Evolutionary conservation across 805 yeast species (phyloP).

Genomic region (Candida stauntonica): DNA sequence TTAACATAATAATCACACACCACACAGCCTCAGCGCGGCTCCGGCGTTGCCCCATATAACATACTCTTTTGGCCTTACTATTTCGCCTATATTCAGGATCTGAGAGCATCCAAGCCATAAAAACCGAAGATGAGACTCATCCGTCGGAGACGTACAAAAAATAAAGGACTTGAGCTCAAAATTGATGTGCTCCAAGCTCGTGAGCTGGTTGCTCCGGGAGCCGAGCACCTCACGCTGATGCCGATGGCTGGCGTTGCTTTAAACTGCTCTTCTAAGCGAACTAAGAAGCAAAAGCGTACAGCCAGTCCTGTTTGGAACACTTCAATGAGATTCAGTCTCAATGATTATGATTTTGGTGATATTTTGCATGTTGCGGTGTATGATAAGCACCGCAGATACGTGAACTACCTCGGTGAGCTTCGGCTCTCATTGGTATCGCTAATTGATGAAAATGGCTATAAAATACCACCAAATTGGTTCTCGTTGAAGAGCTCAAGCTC

Average conservation of each 20-base stretch:
- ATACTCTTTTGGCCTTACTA: too few relatives aligned
- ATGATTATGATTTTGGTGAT: conserved; percentile 7
- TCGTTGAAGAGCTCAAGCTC: conserved; percentile 37
- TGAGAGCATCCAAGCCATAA: too few relatives aligned
- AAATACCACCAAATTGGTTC: conserved; percentile 37
- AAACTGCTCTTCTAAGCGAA: conserved; percentile 20
- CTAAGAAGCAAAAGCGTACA: conserved; percentile 20
- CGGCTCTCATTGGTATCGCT: conserved; percentile 22
- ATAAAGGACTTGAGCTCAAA: conserved; percentile 15
- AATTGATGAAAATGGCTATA: conserved; percentile 12
- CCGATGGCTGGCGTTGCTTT: conserved; percentile 26
- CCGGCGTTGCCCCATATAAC: too few relatives aligned
- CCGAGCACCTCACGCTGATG: conserved; percentile 4
- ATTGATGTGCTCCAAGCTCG: conserved; percentile 22
- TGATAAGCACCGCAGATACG: conserved; percentile 26
- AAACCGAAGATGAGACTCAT: too few relatives aligned
- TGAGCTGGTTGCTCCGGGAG: conserved; percentile 21
- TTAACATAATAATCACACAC: too few relatives aligned
- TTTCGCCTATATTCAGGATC: too few relatives aligned
- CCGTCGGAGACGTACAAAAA: conserved; percentile 13
- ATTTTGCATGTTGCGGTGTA: conserved; percentile 23
- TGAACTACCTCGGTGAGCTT: conserved; percentile 27
- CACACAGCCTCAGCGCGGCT: too few relatives aligned
- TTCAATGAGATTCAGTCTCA: conserved; percentile 15
- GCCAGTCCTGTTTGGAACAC: conserved; percentile 25